Base-by-base conservation (phyloP, 2,329 filamentous ascomycete species). In the Botrytis elliptica region DNA sequence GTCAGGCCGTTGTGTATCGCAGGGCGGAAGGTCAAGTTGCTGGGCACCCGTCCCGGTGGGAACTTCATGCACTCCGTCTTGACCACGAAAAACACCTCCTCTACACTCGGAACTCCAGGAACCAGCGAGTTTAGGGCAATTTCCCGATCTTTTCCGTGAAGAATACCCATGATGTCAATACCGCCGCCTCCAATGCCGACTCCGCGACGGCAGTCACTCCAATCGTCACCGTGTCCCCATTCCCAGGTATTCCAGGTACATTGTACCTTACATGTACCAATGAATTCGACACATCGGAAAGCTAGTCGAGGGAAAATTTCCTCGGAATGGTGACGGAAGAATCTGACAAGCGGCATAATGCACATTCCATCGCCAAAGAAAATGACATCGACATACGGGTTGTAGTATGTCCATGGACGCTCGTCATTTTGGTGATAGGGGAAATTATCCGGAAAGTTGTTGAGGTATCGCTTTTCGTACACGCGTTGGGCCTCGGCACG, bases 21-120 rank as follows among this genome's bases (percentile, higher is more conserved):
- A 0, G 38, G 55, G 3, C 67, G 67, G 12, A 70, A 44, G 0
- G 55, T 70, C 2, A 62, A 3, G 4, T 36, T 16, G 5, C 16
- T 29, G 60, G 55, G 38, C 33, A 70, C 62, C 3, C 10, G n/a
- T 10, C 40, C 55, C 12, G 38, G 12, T 16, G 25, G 22, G 1
- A 62, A 44, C 29, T 70, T 59, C 67, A 70, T 70, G 5, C 55
- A 46, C 18, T 70, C 38, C 5, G 67, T 44, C n/a, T 70, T 62
- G 2, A 70, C 29, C 0, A 70, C 67, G 1, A 70, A 70, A 5
- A 62, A 70, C 0, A 70, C 55, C 16, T 70, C 38, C 29, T 60
- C 14, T 7, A 70, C 55, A 70, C 16, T 20, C 46, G 67, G 67
- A 29, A 42, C 67, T 33, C 55, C 40, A 22, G 55, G 67, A 6